Conservation (phyloP, 2,329 filamentous ascomycete species). For the Botrytis sinoallii region DNA sequence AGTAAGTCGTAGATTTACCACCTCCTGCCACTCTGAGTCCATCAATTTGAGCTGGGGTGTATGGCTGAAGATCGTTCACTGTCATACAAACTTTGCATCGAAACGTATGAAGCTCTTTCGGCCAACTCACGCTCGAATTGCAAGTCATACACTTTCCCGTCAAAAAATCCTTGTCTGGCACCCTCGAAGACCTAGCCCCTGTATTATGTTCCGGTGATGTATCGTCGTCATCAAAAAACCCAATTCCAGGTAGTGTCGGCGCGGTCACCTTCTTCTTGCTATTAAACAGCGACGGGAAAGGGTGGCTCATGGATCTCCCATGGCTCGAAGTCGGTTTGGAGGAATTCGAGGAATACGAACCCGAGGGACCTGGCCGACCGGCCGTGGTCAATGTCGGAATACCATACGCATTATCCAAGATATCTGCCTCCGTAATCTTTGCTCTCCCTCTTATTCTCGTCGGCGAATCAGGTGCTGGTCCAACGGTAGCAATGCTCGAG, state of each 20-base stretch:
- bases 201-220: conserved; percentile 18
- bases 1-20: conserved; percentile 24
- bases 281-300: conserved; percentile 70
- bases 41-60: conserved; percentile 16
- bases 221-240: neutral
- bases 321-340: conserved; percentile 20
- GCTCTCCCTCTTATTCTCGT: conserved; percentile 15
- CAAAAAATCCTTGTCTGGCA: conserved; percentile 57
- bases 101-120: conserved; percentile 68
- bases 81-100: conserved; percentile 81
- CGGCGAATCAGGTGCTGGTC: conserved; percentile 11
- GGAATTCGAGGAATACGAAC: conserved; percentile 18
- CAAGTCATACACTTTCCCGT: conserved; percentile 84
- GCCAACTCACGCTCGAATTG: conserved; percentile 76
- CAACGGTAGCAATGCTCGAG: conserved; percentile 12
- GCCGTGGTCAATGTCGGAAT: conserved; percentile 31
- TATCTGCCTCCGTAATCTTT: conserved; percentile 35
- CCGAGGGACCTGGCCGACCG: conserved; percentile 18
- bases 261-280: conserved; percentile 52
- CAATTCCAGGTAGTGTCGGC: conserved; percentile 25
- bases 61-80: conserved; percentile 71
- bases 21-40: conserved; percentile 23
- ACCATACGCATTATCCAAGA: conserved; percentile 35
- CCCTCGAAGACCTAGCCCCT: conserved; percentile 36
- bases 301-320: conserved; percentile 67